Conservation (phyloP, 345 rosid genomes). For the Populus ilicifolia region DNA sequence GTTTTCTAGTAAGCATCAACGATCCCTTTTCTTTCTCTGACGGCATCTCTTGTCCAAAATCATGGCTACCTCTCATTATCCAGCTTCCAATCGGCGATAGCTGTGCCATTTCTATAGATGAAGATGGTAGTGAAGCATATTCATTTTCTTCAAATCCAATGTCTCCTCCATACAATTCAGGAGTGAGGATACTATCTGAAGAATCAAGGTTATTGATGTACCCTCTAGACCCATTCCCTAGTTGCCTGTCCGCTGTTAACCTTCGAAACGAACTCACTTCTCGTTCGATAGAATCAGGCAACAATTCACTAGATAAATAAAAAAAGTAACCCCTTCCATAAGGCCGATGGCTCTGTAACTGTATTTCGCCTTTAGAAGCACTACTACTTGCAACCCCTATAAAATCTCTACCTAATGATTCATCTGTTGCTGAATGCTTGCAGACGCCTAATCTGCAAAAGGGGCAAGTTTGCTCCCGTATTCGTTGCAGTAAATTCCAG, state of each 20-base stretch:
- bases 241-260: background rate
- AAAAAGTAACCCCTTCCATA: conserved; percentile 10
- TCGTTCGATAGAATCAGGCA: background rate
- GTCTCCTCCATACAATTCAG: conserved; percentile 12
- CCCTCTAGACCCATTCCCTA: conserved; percentile 12
- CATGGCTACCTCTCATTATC: conserved; percentile 18
- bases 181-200: conserved; percentile 1
- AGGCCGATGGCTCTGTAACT: background rate
- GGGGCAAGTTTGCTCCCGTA: conserved; percentile 25
- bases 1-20: background rate
- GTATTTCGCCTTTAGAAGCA: background rate
- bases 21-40: background rate
- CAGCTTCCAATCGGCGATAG: conserved; percentile 18
- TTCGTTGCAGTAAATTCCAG: conserved; percentile 18
- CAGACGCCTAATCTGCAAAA: conserved; percentile 19
- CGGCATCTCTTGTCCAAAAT: background rate
- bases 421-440: background rate
- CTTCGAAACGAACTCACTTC: background rate
- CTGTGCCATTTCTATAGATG: conserved; percentile 1
- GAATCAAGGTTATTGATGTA: conserved; percentile 13
- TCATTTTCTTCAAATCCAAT: conserved; percentile 17
- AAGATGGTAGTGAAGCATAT: conserved; percentile 1
- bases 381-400: background rate
- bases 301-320: conserved; percentile 2
- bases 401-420: background rate